A percentile compares a stretch with the other conserved stretches of the same genome.
Evolutionary conservation across 441 rosid genomes (phyloP).

Genomic region (Populus hybrid): DNA sequence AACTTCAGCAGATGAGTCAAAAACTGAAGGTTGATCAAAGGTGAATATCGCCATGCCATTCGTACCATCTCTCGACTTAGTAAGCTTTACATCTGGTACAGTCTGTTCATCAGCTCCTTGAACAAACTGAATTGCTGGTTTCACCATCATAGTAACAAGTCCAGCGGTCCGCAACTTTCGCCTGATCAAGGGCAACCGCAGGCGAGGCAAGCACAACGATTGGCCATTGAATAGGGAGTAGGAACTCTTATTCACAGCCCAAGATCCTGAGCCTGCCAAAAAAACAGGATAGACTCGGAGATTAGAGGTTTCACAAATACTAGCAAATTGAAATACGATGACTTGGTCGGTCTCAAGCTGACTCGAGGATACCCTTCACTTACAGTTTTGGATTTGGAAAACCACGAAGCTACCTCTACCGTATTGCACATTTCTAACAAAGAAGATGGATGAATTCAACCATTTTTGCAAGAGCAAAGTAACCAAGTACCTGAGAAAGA

Average conservation of each 20-base stretch:
- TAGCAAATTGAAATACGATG: background rate
- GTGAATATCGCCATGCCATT: constrained; percentile 83
- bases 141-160: constrained; percentile 59
- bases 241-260: constrained; percentile 28
- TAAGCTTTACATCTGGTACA: constrained; percentile 77
- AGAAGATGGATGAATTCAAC: background rate
- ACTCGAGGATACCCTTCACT: background rate
- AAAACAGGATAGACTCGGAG: constrained; percentile 2
- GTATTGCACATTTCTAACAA: background rate
- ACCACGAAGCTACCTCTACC: background rate
- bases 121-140: constrained; percentile 76
- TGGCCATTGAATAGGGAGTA: constrained; percentile 47
- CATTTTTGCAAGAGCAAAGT: background rate
- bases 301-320: background rate
- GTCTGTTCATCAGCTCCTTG: constrained; percentile 94
- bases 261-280: constrained; percentile 42
- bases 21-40: constrained; percentile 88
- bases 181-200: constrained; percentile 16
- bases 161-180: constrained; percentile 19
- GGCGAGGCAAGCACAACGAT: constrained; percentile 32
- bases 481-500: constrained; percentile 35
- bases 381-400: background rate
- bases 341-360: background rate
- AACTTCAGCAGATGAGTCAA: constrained; percentile 79
- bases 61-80: constrained; percentile 81